These are phyloP conservation scores for Leccinum boreale DNA, from an alignment of 768 basidiomycete species.

Conservation along the genomic window DNA sequence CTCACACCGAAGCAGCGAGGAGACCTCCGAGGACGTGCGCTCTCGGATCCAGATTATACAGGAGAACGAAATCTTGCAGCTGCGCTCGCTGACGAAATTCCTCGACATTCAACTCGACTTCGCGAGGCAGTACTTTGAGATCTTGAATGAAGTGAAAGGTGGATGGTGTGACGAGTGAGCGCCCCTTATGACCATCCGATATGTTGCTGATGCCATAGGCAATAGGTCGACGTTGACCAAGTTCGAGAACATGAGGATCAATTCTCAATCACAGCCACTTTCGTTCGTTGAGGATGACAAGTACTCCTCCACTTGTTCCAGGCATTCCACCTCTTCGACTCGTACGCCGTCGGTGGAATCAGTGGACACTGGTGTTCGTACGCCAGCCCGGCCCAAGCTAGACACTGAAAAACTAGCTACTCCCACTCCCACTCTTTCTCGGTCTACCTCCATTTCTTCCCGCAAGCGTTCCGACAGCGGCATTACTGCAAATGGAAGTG, in stretches of 20 bases:
- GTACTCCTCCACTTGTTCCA: slow-evolving; percentile 32
- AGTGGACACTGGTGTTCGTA: slow-evolving; percentile 29
- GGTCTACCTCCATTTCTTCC: slow-evolving; percentile 57
- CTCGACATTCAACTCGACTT: slow-evolving; percentile 75
- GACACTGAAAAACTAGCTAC: slow-evolving; percentile 41
- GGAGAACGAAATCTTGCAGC: slow-evolving; percentile 70
- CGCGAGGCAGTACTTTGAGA: slow-evolving; percentile 68
- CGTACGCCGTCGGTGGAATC: slow-evolving; percentile 31
- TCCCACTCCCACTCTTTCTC: slow-evolving; percentile 51
- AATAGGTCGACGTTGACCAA: slow-evolving; percentile 30
- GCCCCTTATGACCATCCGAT: neutral
- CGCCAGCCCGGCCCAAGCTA: slow-evolving; percentile 38
- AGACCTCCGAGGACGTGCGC: slow-evolving; percentile 82
- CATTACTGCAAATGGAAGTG: slow-evolving; percentile 37
- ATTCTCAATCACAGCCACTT: slow-evolving; percentile 15
- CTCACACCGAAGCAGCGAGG: slow-evolving; percentile 54
- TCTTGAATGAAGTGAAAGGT: slow-evolving; percentile 63
- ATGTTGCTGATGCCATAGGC: slow-evolving; percentile 5
- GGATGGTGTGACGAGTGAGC: slow-evolving; percentile 68
- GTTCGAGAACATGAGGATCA: slow-evolving; percentile 22
- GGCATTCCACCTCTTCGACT: slow-evolving; percentile 27
- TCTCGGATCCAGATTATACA: slow-evolving; percentile 76
- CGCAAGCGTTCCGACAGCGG: slow-evolving; percentile 63
- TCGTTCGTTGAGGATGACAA: slow-evolving; percentile 26
- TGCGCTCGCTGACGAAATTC: slow-evolving; percentile 66